Evolutionary conservation across 2,329 filamentous ascomycete species (phyloP), one percentile per base, ranked within the genome.

Genomic region (Pseudogymnoascus sp.): DNA sequence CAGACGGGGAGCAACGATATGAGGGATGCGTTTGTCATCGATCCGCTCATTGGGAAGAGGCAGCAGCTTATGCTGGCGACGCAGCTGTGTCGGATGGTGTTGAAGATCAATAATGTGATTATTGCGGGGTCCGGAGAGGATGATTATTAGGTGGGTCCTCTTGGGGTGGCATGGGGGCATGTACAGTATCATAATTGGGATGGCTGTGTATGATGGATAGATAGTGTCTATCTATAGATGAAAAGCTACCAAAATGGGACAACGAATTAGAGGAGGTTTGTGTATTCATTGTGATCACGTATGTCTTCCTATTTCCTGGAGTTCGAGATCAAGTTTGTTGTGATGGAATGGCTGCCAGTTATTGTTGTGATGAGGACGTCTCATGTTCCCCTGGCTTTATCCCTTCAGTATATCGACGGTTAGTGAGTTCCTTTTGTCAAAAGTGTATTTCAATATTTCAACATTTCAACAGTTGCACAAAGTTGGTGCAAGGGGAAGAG

Each of bases 31-130:
- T 99, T 99, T 77, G 95, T 97, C 69, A 97, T 99, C 74, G 95
- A 99, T 75, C 96, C 95, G 62, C 81, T 99, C 73, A 99, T 99
- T 75, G 95, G 95, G 71, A 99, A 99, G 85, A 90, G 91, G 78
- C 93, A 97, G 80, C 95, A 99, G 79, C 84, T 99, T 66, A 86
- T 97, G 79, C 84, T 99, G 68, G 95, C 95, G 33, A 99, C 96
- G 62, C 95, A 99, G 80, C 82, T 99, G 69, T 97, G 95, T 82
- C 87, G 95, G 69, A 97, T 99, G 93, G 93, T 97, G 69, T 83
- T 97, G 70, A 97, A 96, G 86, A 87, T 93, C 75, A 96, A 97
- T 82, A 96, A 96, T 76, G 93, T 97, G 68, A 96, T 97, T 76
- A 87, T 97, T 71, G 86, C 91, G 65, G 93, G 93, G 64, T 86